Conservation (phyloP, 345 rosid genomes). For the Ailanthus altissimus region DNA sequence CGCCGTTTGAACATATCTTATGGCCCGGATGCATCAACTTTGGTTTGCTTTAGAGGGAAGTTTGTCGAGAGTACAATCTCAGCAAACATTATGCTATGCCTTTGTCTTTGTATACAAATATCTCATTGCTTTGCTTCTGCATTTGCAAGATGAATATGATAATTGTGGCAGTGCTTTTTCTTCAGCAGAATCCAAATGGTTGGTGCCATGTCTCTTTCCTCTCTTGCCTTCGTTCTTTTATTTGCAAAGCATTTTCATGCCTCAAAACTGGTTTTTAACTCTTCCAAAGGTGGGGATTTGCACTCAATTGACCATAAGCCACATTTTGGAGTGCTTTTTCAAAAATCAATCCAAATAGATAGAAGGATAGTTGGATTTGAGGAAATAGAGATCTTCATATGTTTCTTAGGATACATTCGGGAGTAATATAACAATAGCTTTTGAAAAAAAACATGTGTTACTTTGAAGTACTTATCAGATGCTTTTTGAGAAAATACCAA, state of each 20-base stretch:
- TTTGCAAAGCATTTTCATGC: not conserved
- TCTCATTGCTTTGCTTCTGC: not conserved
- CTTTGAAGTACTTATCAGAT: no score
- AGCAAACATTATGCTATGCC: no score
- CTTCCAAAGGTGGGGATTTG: not conserved
- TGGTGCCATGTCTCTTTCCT: not conserved
- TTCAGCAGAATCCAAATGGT: not conserved
- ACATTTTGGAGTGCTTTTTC: not conserved
- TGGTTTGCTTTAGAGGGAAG: not conserved
- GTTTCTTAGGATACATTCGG: no score
- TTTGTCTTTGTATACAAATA: not conserved
- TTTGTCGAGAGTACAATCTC: not conserved
- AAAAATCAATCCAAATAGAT: not conserved
- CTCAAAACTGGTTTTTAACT: not conserved
- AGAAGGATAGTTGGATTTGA: no score
- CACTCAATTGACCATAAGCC: no score
- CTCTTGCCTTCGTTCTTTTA: not conserved
- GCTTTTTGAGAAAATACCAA: no score
- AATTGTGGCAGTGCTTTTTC: no score
- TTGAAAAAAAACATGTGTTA: no score
- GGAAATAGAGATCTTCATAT: no score
- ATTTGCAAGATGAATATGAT: not conserved
- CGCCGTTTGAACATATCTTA: not conserved
- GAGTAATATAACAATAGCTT: no score
- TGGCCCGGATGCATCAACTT: no score